These are phyloP conservation scores for Saturnispora zaruensis DNA, from an alignment of 805 yeast genomes.

Conservation along the genomic window DNA sequence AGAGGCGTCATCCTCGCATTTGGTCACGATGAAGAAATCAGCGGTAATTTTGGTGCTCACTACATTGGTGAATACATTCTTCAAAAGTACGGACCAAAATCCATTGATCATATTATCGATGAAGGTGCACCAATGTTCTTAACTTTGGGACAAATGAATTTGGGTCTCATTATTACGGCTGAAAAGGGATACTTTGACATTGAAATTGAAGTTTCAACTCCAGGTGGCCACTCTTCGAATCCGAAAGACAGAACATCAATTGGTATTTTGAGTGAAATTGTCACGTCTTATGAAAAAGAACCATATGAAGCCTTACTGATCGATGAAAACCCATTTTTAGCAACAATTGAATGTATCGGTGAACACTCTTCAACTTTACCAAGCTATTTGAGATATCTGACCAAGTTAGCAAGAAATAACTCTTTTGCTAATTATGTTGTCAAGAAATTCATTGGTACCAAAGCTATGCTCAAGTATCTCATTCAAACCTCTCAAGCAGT, in stretches of 20 bases:
- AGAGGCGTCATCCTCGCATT: slow-evolving; percentile 57
- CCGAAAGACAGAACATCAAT: slow-evolving; percentile 68
- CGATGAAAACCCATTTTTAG: slow-evolving; percentile 49
- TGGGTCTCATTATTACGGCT: slow-evolving; percentile 39
- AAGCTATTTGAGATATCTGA: slow-evolving; percentile 1
- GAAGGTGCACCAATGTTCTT: slow-evolving; percentile 33
- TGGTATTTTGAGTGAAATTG: slow-evolving; percentile 58
- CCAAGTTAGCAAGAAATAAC: slow-evolving; percentile 33
- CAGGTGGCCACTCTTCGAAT: slow-evolving; percentile 52
- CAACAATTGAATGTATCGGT: slow-evolving; percentile 54
- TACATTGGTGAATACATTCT: slow-evolving; percentile 38
- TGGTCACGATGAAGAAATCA: slow-evolving; percentile 75
- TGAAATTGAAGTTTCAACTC: slow-evolving; percentile 42
- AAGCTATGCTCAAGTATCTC: slow-evolving; percentile 31
- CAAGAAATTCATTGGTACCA: slow-evolving; percentile 29
- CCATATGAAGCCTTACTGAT: slow-evolving; percentile 43
- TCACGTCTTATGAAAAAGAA: slow-evolving; percentile 45
- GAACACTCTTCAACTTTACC: slow-evolving; percentile 30
- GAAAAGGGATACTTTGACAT: slow-evolving; percentile 36
- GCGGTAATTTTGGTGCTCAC: slow-evolving; percentile 55
- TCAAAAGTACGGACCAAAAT: slow-evolving; percentile 50
- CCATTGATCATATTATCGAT: slow-evolving; percentile 54
- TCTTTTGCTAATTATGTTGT: slow-evolving; percentile 25
- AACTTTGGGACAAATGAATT: slow-evolving; percentile 28
- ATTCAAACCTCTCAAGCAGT: slow-evolving; percentile 59